Evolutionary conservation across 2,329 filamentous ascomycete genomes (phyloP).

Genomic region (Fusarium sp.): DNA sequence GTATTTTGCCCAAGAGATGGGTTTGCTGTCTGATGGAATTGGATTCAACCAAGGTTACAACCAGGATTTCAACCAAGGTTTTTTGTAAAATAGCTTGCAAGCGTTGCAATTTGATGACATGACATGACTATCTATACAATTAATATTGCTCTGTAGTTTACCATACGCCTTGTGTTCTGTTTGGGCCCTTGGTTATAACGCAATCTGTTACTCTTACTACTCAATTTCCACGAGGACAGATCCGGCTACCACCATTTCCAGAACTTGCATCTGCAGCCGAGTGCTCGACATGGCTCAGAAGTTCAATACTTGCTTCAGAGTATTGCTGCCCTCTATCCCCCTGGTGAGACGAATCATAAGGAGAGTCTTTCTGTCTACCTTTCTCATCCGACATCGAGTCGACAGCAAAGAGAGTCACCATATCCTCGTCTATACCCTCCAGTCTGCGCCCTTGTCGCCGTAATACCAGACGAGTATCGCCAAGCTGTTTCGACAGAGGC

Average conservation of each 20-base stretch:
- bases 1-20: conserved; percentile 15
- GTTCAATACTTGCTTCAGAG: background rate
- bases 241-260: background rate
- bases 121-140: background rate
- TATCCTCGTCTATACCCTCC: background rate
- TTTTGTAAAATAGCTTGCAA: background rate
- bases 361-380: accelerated
- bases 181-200: accelerated
- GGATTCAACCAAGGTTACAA: background rate
- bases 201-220: accelerated
- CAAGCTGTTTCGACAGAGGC: background rate
- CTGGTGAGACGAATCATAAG: accelerated
- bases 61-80: background rate
- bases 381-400: background rate
- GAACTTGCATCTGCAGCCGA: accelerated
- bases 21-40: background rate
- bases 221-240: accelerated
- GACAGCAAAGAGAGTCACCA: background rate
- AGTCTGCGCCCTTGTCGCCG: background rate
- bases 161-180: too few relatives aligned
- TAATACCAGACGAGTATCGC: background rate
- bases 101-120: background rate
- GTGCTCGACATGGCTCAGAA: background rate
- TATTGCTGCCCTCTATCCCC: background rate
- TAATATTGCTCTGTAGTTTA: background rate